Percentiles rank a stretch among this genome's conserved stretches.
Evolutionary conservation across 2,329 filamentous ascomycete genomes (phyloP).

Genomic region (Ophiostoma triangulosporum): DNA sequence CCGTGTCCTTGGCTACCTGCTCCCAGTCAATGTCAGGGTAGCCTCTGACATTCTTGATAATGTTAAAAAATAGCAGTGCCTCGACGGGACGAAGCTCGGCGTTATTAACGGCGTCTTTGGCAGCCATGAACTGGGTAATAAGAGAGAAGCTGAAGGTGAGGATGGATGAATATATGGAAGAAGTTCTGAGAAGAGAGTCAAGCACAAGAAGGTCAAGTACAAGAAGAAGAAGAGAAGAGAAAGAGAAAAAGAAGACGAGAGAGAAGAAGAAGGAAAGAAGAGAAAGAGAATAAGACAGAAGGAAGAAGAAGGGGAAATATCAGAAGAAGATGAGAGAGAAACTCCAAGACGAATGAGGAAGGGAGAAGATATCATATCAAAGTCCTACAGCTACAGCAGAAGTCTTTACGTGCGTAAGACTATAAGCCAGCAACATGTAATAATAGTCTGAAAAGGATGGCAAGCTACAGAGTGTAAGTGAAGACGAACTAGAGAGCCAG

Average conservation of each 20-base stretch:
- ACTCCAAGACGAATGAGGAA: not conserved
- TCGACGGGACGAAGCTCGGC: conserved; percentile 26
- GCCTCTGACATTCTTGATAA: conserved; percentile 30
- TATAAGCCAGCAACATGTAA: no score
- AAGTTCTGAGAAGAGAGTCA: not conserved
- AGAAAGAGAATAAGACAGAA: not conserved
- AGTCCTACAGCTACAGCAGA: no score
- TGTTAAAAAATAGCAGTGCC: conserved; percentile 30
- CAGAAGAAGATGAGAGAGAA: not conserved
- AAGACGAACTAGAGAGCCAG: no score
- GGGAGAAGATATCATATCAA: not conserved
- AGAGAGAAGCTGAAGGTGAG: not conserved
- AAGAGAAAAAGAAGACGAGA: not conserved
- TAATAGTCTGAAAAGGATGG: no score
- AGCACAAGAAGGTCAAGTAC: not conserved
- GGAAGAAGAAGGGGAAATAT: not conserved
- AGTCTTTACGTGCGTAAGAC: no score
- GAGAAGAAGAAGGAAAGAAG: not conserved
- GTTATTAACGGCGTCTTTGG: not conserved
- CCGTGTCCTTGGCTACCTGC: conserved; percentile 26
- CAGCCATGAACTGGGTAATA: no score
- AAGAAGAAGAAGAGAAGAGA: not conserved
- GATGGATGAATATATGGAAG: not conserved
- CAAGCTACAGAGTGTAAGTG: no score
- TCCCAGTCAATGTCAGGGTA: conserved; percentile 36